Evolutionary conservation across 2,329 filamentous ascomycete genomes (phyloP), one percentile per base, ranked within the genome.

Genomic region (Fusarium humuli): DNA sequence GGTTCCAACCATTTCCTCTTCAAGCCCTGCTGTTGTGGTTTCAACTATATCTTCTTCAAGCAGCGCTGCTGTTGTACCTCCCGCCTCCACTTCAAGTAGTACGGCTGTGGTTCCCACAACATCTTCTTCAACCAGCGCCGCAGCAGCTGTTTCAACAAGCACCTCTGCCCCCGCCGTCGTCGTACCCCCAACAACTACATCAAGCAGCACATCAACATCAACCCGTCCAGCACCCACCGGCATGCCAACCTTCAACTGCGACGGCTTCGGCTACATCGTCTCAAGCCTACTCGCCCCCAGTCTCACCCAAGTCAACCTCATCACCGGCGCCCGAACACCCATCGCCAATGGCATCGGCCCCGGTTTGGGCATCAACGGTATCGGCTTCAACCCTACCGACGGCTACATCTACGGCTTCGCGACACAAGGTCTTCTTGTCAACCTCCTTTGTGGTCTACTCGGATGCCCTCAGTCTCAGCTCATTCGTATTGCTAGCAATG

Each of bases 331-430:
- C 1, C 46, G 56, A 9, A 57, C 44, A 2, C 4, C 30, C 4
- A 66, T 72, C 7, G 29, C 5, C 3, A 18, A 16, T 2, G 29
- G n/a, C 6, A 40, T 73, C 4, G 69, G 69, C 0, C 55, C 56
- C 0, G 65, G 65, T 6, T 61, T 69, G 0, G 5, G 16, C 5
- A 54, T 74, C 22, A 70, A 68, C 1, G 69, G 62, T 18, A 64
- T 74, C 6, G 73, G 73, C 1, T 75, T 75, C 45, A 75, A 75
- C 10, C 50, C 34, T 7, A 22, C 68, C 0, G 73, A 75, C 18
- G 67, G 65, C 18, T 75, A 74, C 37, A 70, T 75, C 20, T 75
- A 75, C 9, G 73, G 67, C 8, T 58, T 75, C 1, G 40, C 49
- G 0, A 40, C 52, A 3, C 48, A 40, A 1, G 32, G 49, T 0